These are phyloP conservation scores for Voacanga thouarsii DNA, from an alignment of 257 asterid species.

Conservation along the genomic window DNA sequence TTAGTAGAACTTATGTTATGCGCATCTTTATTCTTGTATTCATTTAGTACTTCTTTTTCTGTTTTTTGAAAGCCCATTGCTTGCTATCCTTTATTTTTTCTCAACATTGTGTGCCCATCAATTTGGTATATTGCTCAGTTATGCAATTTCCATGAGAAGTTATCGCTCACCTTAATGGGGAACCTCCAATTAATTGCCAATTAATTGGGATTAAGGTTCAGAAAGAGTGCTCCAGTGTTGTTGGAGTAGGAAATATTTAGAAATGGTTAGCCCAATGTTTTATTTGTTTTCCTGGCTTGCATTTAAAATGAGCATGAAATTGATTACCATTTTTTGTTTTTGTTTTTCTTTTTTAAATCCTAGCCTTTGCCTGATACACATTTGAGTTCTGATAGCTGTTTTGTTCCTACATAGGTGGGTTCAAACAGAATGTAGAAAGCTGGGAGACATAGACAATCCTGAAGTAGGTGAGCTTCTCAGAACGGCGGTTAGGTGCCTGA, in stretches of 20 bases:
- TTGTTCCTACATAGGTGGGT: constrained; percentile 70
- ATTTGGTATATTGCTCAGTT: too few species aligned
- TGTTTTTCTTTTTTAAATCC: too few species aligned
- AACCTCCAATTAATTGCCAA: background rate
- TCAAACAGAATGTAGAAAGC: constrained; percentile 90
- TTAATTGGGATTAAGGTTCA: background rate
- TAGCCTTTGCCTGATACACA: background rate
- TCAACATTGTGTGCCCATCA: background rate
- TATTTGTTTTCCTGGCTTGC: background rate
- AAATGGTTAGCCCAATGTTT: background rate
- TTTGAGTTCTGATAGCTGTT: constrained; percentile 6
- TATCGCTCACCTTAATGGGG: background rate
- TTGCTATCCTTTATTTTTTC: background rate
- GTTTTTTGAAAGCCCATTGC: background rate
- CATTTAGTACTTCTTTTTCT: background rate
- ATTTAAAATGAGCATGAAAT: background rate
- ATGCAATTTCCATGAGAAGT: background rate
- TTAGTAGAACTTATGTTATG: background rate
- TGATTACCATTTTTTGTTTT: background rate
- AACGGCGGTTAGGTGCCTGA: constrained; percentile 90
- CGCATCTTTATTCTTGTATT: background rate
- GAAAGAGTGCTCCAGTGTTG: background rate
- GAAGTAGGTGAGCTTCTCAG: constrained; percentile 87
- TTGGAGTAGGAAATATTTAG: background rate
- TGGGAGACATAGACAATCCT: constrained; percentile 93